Evolutionary conservation across 345 rosid species (phyloP).

Genomic region (Arabidopsis suecica): DNA sequence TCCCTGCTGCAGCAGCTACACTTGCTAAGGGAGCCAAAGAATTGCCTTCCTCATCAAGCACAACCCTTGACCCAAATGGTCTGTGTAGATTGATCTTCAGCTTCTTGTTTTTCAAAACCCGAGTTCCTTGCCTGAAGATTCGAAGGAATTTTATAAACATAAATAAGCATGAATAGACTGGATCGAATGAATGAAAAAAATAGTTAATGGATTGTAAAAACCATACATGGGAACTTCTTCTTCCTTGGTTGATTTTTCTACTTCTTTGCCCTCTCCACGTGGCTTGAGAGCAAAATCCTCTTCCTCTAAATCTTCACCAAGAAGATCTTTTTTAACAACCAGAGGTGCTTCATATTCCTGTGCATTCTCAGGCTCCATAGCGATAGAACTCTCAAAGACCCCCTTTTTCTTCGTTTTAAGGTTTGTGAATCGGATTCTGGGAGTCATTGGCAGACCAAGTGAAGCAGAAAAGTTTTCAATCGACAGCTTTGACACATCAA

Average conservation of each 20-base stretch:
- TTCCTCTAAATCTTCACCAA: conserved; percentile 49
- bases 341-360: conserved; percentile 34
- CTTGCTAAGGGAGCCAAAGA: conserved; percentile 79
- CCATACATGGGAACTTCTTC: conserved; percentile 59
- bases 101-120: conserved; percentile 80
- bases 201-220: conserved; percentile 14
- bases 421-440: conserved; percentile 69
- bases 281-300: conserved; percentile 53
- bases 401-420: conserved; percentile 54
- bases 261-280: conserved; percentile 46
- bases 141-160: conserved; percentile 28
- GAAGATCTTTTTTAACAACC: conserved; percentile 46
- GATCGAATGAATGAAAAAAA: conserved; percentile 4
- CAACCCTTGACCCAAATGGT: conserved; percentile 76
- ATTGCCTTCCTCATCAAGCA: conserved; percentile 88
- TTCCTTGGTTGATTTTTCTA: conserved; percentile 45
- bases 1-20: conserved; percentile 60
- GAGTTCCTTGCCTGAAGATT: conserved; percentile 64
- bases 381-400: conserved; percentile 43
- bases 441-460: conserved; percentile 90
- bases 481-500: conserved; percentile 73
- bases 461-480: conserved; percentile 86
- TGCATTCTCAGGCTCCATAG: conserved; percentile 45
- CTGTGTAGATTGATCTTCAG: conserved; percentile 84
- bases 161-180: background rate